Percentiles rank a stretch among this genome's conserved stretches.
phyloP scores from a whole-genome alignment of 2,329 filamentous ascomycete genomes.

The Amesomyces nigricolor region DNA sequence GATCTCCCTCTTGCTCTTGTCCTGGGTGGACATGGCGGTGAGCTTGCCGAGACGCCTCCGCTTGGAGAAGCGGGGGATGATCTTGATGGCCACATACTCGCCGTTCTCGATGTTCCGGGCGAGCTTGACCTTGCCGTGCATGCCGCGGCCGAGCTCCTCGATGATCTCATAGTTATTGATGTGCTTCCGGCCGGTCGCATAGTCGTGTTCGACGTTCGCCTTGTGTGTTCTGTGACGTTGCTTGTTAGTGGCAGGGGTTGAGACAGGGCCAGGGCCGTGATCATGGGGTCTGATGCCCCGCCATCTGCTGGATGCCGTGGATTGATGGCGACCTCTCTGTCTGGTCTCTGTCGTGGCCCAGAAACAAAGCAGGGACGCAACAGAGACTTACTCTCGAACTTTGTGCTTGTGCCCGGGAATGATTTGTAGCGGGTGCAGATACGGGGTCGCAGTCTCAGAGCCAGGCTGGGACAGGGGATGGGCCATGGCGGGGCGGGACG shows the following conservation, averaged over 20 bases:
- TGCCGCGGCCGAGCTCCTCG: constrained; percentile 89
- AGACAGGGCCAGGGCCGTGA: not conserved
- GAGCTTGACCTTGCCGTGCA: constrained; percentile 96
- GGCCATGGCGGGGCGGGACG: constrained; percentile 38
- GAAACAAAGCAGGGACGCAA: not conserved
- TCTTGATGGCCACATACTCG: constrained; percentile 92
- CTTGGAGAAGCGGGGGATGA: constrained; percentile 93
- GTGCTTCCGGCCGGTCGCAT: constrained; percentile 82
- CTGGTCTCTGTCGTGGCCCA: not conserved
- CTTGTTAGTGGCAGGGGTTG: constrained; percentile 14
- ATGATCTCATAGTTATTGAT: constrained; percentile 99
- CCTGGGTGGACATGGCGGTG: constrained; percentile 56
- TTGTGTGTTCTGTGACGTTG: constrained; percentile 64
- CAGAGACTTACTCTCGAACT: constrained; percentile 64
- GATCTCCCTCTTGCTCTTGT: constrained; percentile 91
- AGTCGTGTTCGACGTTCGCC: constrained; percentile 83
- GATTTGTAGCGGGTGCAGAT: constrained; percentile 61
- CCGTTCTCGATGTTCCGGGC: constrained; percentile 72
- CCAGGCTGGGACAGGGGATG: constrained; percentile 37
- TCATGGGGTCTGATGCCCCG: not conserved
- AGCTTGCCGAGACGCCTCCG: constrained; percentile 85
- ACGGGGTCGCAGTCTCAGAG: constrained; percentile 55
- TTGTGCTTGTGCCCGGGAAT: constrained; percentile 56
- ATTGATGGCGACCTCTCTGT: not conserved
- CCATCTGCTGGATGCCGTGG: not conserved